A percentile compares a stretch with the other conserved stretches of the same genome.
These are phyloP conservation scores for Deuterostichococcus epilithicus DNA, from an alignment of 139 green algal genomes.

Conservation along the genomic window DNA sequence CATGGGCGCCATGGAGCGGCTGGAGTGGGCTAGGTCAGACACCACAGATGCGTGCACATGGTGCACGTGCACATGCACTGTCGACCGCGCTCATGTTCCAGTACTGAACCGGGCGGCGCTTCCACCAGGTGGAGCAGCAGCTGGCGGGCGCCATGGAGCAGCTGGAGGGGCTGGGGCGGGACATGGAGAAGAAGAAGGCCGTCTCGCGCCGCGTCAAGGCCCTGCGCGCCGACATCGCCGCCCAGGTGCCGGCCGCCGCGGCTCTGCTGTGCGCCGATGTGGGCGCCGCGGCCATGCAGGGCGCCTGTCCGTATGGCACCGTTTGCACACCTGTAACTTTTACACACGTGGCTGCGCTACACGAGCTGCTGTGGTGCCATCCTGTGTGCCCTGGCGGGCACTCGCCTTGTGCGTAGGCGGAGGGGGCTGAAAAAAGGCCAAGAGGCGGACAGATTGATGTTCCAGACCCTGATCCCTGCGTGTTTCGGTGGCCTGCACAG, in stretches of 20 bases:
- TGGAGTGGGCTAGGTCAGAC: no score
- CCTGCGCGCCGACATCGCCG: constrained; percentile 25
- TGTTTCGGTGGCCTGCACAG: constrained; percentile 15
- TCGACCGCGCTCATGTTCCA: not conserved
- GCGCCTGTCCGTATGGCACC: no score
- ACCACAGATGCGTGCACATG: no score
- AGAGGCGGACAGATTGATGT: not conserved
- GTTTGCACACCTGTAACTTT: constrained; percentile 11
- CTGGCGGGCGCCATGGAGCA: constrained; percentile 51
- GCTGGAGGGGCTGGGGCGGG: constrained; percentile 59
- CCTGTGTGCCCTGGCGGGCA: no score
- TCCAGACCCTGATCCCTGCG: no score
- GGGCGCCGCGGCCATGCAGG: no score
- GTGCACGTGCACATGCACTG: not conserved
- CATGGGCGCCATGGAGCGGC: no score
- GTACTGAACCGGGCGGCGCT: no score
- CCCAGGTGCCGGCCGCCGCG: constrained; percentile 14
- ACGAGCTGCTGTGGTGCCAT: no score
- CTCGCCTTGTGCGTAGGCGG: no score
- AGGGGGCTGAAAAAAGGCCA: no score
- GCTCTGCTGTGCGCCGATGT: constrained; percentile 23
- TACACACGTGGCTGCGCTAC: constrained; percentile 9
- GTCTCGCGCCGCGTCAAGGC: constrained; percentile 48
- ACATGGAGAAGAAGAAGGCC: constrained; percentile 66
- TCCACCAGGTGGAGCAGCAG: constrained; percentile 64